Base-by-base conservation (phyloP, 139 green algal species). In the Trebouxia sp. region DNA sequence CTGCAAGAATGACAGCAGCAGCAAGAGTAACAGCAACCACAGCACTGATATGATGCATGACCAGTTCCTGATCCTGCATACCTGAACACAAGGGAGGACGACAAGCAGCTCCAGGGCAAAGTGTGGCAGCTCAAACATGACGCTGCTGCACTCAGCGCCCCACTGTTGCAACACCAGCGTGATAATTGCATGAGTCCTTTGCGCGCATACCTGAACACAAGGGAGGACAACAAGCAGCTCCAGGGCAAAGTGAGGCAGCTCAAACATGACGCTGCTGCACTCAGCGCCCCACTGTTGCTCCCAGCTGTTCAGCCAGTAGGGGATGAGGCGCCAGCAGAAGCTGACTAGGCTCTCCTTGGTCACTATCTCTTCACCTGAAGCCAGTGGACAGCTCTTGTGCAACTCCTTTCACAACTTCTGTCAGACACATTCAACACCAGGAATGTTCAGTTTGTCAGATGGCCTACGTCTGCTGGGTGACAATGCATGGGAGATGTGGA, bases 241-340 rank as follows among this genome's bases (percentile, higher is more conserved):
- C 55, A 94, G 65, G 5, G 93, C 93, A 88, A 97, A 97, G 81
- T 96, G 92, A 7, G 93, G 93, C 75, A 97, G 90, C 90, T 97
- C 93, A 78, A 96, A 97, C 30, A 91, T 77, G 82, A 91, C 85
- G 48, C 50, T 81, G 65, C 75, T 85, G 82, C 87, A 91, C 65
- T 92, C 88, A 47, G 88, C 87, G 41, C 88, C 88, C 83, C 85
- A 92, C 37, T 90, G 79, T 75, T 92, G 87, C 85, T 97, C 93
- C 93, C 93, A 97, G 79, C 92, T 90, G 85, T 97, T 97, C 28
- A 97, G 88, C 90, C 90, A 96, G 86, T 95, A 97, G 35, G 93
- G 93, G 6, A 97, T 90, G 37, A 97, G 89, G 37, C 93, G 89
- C 92, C 93, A 96, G 83, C 85, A 90, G 62, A 97, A 91, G 80